A percentile compares a stretch with the other conserved stretches of the same genome.
These are phyloP conservation scores for Termitomyces titanicus DNA, from an alignment of 768 basidiomycete species.

Conservation along the genomic window DNA sequence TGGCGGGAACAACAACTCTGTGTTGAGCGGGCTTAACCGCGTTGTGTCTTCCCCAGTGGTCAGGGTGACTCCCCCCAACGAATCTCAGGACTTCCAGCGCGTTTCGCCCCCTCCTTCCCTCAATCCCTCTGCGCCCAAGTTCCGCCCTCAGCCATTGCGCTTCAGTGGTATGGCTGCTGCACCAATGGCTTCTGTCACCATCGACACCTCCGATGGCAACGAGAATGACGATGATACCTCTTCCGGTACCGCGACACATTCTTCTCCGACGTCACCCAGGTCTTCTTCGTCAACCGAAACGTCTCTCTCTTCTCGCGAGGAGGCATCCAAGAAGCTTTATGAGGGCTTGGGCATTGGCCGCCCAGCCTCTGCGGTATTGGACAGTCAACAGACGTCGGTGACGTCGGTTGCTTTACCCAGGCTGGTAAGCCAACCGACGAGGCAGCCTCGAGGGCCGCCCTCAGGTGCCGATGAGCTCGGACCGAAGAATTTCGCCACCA, in stretches of 20 bases:
- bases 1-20: constrained; percentile 66
- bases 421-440: constrained; percentile 67
- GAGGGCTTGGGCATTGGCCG: constrained; percentile 87
- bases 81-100: constrained; percentile 44
- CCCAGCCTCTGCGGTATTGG: constrained; percentile 44
- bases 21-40: constrained; percentile 59
- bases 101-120: constrained; percentile 45
- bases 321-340: constrained; percentile 81
- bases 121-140: constrained; percentile 37
- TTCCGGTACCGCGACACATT: constrained; percentile 43
- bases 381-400: constrained; percentile 34
- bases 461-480: constrained; percentile 83
- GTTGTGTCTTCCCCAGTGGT: constrained; percentile 61
- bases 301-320: constrained; percentile 81
- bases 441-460: constrained; percentile 87
- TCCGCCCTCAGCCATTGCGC: constrained; percentile 25
- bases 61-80: constrained; percentile 68
- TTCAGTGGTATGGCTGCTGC: constrained; percentile 52
- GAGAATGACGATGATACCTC: constrained; percentile 59
- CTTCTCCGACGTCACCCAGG: constrained; percentile 76
- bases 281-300: constrained; percentile 60
- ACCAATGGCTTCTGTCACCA: constrained; percentile 50
- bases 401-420: constrained; percentile 46
- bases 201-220: constrained; percentile 51
- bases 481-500: constrained; percentile 84